Conservation (phyloP, 345 rosid species). For the Capsella bursapastoris region DNA sequence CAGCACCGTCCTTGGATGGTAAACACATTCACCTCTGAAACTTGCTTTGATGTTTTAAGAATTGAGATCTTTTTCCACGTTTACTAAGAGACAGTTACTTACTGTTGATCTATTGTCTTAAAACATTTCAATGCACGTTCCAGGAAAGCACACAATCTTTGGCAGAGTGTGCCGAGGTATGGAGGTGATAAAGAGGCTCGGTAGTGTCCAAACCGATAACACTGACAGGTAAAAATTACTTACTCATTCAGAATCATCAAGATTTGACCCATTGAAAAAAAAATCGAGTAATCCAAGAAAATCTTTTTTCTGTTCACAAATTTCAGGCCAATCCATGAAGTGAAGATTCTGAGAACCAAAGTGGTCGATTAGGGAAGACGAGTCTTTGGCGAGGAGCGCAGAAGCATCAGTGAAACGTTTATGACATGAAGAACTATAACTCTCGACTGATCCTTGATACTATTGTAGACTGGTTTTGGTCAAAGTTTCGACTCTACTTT, state of each 20-base stretch:
- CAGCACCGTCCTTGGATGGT: conserved; percentile 87
- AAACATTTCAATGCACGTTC: conserved; percentile 16
- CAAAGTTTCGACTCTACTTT: conserved; percentile 14
- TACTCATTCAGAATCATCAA: neutral
- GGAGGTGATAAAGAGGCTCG: conserved; percentile 96
- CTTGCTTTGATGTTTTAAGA: neutral
- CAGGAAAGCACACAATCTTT: conserved; percentile 95
- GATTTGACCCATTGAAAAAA: neutral
- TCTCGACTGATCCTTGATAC: conserved; percentile 16
- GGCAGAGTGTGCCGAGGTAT: conserved; percentile 92
- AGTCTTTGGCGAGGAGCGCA: neutral
- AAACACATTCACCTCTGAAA: conserved; percentile 31
- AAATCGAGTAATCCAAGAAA: neutral
- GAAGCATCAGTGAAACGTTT: conserved; percentile 7
- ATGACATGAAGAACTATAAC: conserved; percentile 16
- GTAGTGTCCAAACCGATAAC: conserved; percentile 94
- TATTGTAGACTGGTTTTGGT: neutral
- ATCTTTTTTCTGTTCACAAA: neutral
- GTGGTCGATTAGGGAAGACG: conserved; percentile 61
- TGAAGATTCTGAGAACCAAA: conserved; percentile 81
- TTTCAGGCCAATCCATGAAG: conserved; percentile 93
- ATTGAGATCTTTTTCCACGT: neutral
- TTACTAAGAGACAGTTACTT: neutral
- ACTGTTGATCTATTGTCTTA: neutral
- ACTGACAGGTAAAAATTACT: conserved; percentile 68